Evolutionary conservation across 73 alveolate species (phyloP), one percentile per base, ranked within the genome.

Genomic region (Halteria grandinella): DNA sequence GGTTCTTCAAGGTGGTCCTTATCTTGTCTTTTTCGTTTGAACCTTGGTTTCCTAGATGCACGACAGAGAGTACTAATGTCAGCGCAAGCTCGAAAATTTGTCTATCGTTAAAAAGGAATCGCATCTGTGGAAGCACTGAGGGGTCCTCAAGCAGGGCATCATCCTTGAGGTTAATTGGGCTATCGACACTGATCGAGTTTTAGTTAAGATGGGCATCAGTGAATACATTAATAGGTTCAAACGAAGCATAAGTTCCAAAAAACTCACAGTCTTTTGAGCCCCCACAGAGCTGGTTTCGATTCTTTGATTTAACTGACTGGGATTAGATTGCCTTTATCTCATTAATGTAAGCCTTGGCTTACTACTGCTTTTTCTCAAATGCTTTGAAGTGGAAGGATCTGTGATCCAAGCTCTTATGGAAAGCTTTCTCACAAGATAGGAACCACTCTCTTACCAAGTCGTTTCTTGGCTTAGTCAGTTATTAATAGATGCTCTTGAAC

Each of bases 401-500:
- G 29, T 80, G 91, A 39, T 80, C 91, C 15, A 80, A 64, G 24
- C 80, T 51, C 48, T 80, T 80, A 12, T 6, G 8, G 84, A 79
- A 80, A 34, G 69, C 57, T 33, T 80, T 80, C 51, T 47, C 74
- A 32, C 84, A 79, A 3, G 28, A 53, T 3, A 69, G 76, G 36
- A 31, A 52, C 83, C 83, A 79, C 11, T 23, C 17, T 25, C 32
- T 59, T 21, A 36, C 1, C 18, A 12, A 55, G 18, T 58, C 69
- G 14, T 15, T n/a, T 58, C 59, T 75, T 17, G 44, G 70, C 8
- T 58, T 48, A 7, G 60, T 64, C 55, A 10, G 4, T 55, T 48
- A 45, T 6, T 71, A 79, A 12, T 45, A 69, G 5, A 50, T 49
- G 66, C 54, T 70, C 48, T 34, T 70, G 39, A 55, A 41, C 17